Percentiles rank a stretch among this genome's conserved stretches.
phyloP scores from a whole-genome alignment of 2,329 filamentous ascomycete genomes.

The Apiospora hydei region DNA sequence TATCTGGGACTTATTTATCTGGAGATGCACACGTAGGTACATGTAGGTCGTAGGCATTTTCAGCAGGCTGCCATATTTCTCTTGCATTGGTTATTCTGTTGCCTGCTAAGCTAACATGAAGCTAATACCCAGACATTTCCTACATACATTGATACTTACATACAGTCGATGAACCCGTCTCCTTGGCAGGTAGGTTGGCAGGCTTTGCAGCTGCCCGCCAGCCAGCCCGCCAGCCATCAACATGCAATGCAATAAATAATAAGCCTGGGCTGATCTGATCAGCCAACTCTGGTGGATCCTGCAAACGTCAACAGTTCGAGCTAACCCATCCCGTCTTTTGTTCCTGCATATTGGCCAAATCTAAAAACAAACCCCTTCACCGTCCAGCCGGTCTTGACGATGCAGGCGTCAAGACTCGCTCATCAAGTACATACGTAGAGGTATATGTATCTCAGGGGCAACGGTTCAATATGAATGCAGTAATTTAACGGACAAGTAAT shows the following conservation, averaged over 20 bases:
- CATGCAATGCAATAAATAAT: not conserved
- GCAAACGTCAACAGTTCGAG: not conserved
- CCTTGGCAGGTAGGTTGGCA: not conserved
- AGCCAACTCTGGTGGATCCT: not conserved
- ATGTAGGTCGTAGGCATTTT: not conserved
- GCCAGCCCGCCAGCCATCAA: not conserved
- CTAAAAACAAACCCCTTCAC: not conserved
- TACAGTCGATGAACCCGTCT: not conserved
- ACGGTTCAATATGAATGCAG: not conserved
- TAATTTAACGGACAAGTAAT: not conserved
- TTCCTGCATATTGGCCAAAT: slow-evolving; percentile 13
- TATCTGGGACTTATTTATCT: not conserved
- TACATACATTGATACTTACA: not conserved
- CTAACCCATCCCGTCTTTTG: slow-evolving; percentile 1
- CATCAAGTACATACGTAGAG: too few relatives aligned
- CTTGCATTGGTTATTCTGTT: slow-evolving; percentile 23
- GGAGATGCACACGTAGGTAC: not conserved
- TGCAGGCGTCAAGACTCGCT: not conserved
- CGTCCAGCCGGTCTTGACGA: not conserved
- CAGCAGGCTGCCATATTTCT: slow-evolving; percentile 20
- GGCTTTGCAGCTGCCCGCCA: slow-evolving; percentile 16
- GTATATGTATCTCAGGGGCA: not conserved
- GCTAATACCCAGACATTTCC: not conserved
- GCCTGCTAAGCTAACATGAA: slow-evolving; percentile 10
- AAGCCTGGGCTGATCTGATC: not conserved